Percentiles rank a stretch among this genome's conserved stretches.
Conservation (phyloP, 73 alveolate genomes). For the Paramecium biaurelia region DNA sequence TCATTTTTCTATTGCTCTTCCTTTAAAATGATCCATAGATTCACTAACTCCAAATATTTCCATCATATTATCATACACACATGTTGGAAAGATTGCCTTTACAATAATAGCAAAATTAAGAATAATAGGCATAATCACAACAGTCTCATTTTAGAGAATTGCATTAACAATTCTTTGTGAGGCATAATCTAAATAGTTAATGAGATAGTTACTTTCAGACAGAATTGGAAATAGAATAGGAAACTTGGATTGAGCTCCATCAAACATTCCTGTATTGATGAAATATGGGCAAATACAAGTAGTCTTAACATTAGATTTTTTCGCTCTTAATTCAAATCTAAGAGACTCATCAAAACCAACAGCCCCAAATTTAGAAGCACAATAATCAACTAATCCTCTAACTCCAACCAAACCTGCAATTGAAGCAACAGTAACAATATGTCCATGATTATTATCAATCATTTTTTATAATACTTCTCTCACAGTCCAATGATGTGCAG, state of each 20-base stretch:
- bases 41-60: constrained; percentile 70
- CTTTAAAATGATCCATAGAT: constrained; percentile 69
- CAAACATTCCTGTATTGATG: constrained; percentile 90
- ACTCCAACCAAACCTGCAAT: constrained; percentile 81
- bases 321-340: constrained; percentile 71
- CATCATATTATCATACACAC: constrained; percentile 56
- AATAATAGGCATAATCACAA: constrained; percentile 69
- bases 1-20: background rate
- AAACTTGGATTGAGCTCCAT: constrained; percentile 73
- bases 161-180: constrained; percentile 74
- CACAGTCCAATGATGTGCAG: constrained; percentile 77
- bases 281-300: constrained; percentile 86
- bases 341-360: constrained; percentile 83
- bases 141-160: constrained; percentile 69
- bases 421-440: constrained; percentile 79
- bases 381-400: constrained; percentile 77
- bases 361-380: constrained; percentile 85
- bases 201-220: constrained; percentile 29
- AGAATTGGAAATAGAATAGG: constrained; percentile 69
- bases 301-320: constrained; percentile 69
- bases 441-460: constrained; percentile 75
- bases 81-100: constrained; percentile 66
- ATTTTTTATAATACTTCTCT: constrained; percentile 79
- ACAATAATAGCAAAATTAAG: constrained; percentile 36
- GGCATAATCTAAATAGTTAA: constrained; percentile 57